These are phyloP conservation scores for Chrysanthemum seticuspe DNA, from an alignment of 129 eudicot genomes.

Conservation along the genomic window DNA sequence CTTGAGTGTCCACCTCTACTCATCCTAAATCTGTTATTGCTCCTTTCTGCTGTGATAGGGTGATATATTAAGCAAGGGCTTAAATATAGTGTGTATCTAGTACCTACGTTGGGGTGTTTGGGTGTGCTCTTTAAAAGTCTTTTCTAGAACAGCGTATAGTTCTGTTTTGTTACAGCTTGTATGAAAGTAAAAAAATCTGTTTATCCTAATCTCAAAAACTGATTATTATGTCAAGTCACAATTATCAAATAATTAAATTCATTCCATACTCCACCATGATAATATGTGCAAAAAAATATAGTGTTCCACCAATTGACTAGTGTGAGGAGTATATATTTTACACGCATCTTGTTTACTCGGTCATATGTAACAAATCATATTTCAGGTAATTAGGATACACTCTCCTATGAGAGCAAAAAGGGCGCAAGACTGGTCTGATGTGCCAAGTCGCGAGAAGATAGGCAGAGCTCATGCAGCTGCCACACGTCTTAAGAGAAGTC, in stretches of 20 bases:
- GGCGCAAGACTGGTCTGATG: conserved; percentile 92
- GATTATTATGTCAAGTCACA: too few species aligned
- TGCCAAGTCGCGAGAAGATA: conserved; percentile 77
- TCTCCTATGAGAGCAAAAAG: conserved; percentile 97
- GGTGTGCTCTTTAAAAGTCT: neutral
- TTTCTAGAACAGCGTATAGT: too few species aligned
- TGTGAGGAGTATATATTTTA: conserved; percentile 10
- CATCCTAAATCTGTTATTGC: neutral
- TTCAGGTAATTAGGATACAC: conserved; percentile 90
- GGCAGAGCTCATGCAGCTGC: conserved; percentile 88
- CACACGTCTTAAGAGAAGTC: conserved; percentile 57
- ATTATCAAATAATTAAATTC: too few species aligned
- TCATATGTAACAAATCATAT: conserved; percentile 6
- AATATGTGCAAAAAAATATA: neutral
- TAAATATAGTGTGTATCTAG: neutral
- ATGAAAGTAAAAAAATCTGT: too few species aligned
- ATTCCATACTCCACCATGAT: neutral
- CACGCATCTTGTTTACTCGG: neutral
- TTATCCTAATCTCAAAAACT: too few species aligned
- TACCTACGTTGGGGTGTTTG: neutral
- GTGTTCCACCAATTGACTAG: neutral
- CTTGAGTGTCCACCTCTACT: neutral
- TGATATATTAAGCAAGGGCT: neutral
- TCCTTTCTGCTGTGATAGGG: conserved; percentile 1
- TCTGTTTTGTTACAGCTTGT: too few species aligned